Evolutionary conservation across 495 filamentous ascomycete species (phyloP), one percentile per base, ranked within the genome.

Genomic region (Daldinia bambusicola): DNA sequence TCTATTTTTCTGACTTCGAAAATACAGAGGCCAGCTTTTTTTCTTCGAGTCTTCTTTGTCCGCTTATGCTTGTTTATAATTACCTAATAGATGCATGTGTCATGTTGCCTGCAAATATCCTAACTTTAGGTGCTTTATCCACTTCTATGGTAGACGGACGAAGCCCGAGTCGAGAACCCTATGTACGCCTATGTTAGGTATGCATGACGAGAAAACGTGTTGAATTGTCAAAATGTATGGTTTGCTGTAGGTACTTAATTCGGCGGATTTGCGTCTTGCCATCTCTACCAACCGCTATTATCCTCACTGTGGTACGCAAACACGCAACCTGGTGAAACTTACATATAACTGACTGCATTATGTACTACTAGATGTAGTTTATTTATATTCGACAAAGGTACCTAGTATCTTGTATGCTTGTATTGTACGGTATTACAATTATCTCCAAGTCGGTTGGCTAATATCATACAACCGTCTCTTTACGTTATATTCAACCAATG

Each of bases 171-270:
- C 22, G 30, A 31, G 13, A 12, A 7, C 26, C 26, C 14, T 32
- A 32, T 32, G 50, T 20, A 53, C 13, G 48, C 10, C 50, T 53
- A 53, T 26, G 26, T 1, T 26, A 26, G 26, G 26, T n/a, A 18
- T 43, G 40, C 40, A 43, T 43, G 34, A 43, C 40, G 40, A 32
- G 13, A 32, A 53, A 12, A 30, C 50, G 50, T 31, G 50, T 53
- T 31, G 50, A 32, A 30, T 53, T 32, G 50, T 53, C 22, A 53
- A 10, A 53, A 53, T 30, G 50, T 53, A 53, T 53, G 30, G 50
- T 53, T 53, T 53, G 50, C 43, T 48, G 43, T 48, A 48, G 50
- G 50, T 53, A 32, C 50, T 32, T 53, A 48, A 48, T 48, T 48
- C 43, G 50, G 50, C 50, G 1, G n/a, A 26, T 12, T 53, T 32